Base-by-base conservation (phyloP, 768 basidiomycete species). In the Pholiota microspora region DNA sequence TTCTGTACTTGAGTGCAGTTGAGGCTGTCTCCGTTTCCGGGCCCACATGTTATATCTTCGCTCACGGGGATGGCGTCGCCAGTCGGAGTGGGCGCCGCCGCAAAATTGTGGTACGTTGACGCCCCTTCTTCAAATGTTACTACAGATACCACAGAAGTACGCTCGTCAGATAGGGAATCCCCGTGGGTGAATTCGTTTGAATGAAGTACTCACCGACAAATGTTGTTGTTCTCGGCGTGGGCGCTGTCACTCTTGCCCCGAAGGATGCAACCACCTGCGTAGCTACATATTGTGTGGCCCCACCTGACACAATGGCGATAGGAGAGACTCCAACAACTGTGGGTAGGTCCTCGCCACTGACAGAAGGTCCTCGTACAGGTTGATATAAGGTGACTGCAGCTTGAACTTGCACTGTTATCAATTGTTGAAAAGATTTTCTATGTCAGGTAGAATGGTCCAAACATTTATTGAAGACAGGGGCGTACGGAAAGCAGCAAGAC, bases 221-320 rank as follows among this genome's bases (percentile, higher is more conserved):
- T 31, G 12, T n/a, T n/a, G n/a, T n/a, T 40, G 38, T 16, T 5
- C 18, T 40, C 9, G 23, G 23, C 10, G 38, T 40, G 3, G 10
- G 3, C 5, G 38, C 23, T 16, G 16, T 18, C 2, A 4, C 36
- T 21, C 10, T 21, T 4, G 10, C 2, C 10, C 18, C 38, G 16
- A 21, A 16, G 21, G 16, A 16, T 2, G 18, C 10, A 9, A 21
- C 52, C 3, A 53, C 42, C 23, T 45, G 31, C 4, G 44, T 53
- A 18, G 25, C 45, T n/a, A 35, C 45, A 18, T 53, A 53, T 35
- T n/a, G 29, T 21, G 45, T 53, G 7, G 45, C 44, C 16, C 45
- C 52, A 16, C 27, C 23, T 13, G 50, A 13, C 9, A 9, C 29
- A 15, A 53, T 23, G 23, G n/a, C 52, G 45, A 53, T 27, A n/a